Percentiles rank a stretch among this genome's conserved stretches.
Evolutionary conservation across 106 monocot genomes (phyloP).

Genomic region (Dendrobium chrysotoxum): DNA sequence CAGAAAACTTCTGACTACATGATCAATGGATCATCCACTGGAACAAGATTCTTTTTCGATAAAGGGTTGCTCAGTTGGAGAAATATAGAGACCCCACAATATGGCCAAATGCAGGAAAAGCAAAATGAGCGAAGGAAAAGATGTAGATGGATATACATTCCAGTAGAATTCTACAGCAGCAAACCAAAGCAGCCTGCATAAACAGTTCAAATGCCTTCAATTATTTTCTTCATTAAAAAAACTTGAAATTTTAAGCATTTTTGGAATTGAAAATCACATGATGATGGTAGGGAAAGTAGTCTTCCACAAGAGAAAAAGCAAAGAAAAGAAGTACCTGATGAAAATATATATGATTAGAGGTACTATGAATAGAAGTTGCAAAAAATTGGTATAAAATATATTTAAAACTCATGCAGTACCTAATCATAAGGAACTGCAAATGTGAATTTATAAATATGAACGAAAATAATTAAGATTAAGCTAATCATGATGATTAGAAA

Average conservation of each 20-base stretch:
- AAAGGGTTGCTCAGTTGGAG: slow-evolving; percentile 47
- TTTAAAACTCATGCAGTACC: too few relatives aligned
- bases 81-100: slow-evolving; percentile 70
- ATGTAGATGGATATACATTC: slow-evolving; percentile 83
- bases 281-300: slow-evolving; percentile 58
- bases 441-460: too few relatives aligned
- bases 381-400: too few relatives aligned
- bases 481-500: too few relatives aligned
- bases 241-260: neutral
- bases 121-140: slow-evolving; percentile 62
- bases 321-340: slow-evolving; percentile 77
- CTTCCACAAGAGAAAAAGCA: slow-evolving; percentile 94
- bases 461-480: too few relatives aligned
- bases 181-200: slow-evolving; percentile 64
- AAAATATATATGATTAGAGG: neutral
- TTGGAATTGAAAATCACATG: slow-evolving; percentile 25
- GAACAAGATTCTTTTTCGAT: too few relatives aligned
- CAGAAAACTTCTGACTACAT: neutral
- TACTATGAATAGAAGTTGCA: too few relatives aligned
- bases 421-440: too few relatives aligned
- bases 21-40: too few relatives aligned
- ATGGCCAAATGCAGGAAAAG: slow-evolving; percentile 53
- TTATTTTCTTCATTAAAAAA: neutral
- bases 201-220: too few relatives aligned
- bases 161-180: slow-evolving; percentile 74